Base-by-base conservation (phyloP, 768 basidiomycete genomes). In the Pulveroboletus sp. region DNA sequence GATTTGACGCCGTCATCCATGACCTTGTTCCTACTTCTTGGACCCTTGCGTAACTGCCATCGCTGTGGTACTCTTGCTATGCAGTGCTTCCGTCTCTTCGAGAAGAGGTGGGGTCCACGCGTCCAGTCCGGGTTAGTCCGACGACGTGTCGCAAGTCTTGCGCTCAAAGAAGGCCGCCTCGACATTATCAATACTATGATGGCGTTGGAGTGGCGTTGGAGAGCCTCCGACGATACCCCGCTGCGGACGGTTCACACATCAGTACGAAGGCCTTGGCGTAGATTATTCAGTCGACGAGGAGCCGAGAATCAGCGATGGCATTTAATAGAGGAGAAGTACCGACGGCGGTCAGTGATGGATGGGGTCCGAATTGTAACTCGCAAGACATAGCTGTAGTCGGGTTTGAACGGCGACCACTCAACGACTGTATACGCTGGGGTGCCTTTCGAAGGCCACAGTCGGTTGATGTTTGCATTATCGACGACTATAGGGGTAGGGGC, bases 121-220 rank as follows among this genome's bases (percentile, higher is more conserved):
- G 69, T 84, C 6, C 77, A 77, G 56, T 80, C 85, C 67, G 70
- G 74, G 45, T 69, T 73, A 18, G 85, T 89, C 18, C 75, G 78
- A 59, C 76, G 81, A 50, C 78, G 83, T 37, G 65, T 89, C 46
- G 75, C 76, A 6, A 67, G 64, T 37, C 70, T 85, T 41, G 86
- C 85, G 28, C 59, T 84, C 47, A 85, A 83, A 63, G 80, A 89
- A 69, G 79, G 83, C 14, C 76, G 82, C 39, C 65, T 71, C 53
- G 80, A 81, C 58, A 76, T 85, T 50, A 67, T 63, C 35, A 54
- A 46, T 18, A 47, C 54, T 27, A 67, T 70, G 52, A 42, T 63
- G 24, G 55, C 39, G 51, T 44, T 50, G 40, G 58, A 65, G 36
- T 14, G 42, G 32, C 47, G 60, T 17, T 30, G 47, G 37, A 55